Conservation (phyloP, 2,329 filamentous ascomycete genomes). For the Clarireedia monteithiana region DNA sequence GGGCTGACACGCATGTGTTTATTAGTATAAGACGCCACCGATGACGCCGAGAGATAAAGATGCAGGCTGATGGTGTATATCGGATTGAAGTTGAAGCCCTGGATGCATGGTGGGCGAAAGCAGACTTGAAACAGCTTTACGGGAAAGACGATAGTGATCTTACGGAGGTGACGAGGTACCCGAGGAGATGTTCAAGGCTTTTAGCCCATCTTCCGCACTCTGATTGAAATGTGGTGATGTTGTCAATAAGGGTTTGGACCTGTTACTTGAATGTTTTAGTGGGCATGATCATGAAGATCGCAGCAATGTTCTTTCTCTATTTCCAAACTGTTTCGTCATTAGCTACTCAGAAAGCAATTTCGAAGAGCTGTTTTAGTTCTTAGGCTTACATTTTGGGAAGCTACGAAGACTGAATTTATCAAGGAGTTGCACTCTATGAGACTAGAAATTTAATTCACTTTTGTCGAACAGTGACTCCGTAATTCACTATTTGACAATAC, state of each 20-base stretch:
- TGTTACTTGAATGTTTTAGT: background rate
- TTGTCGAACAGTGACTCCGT: too few relatives aligned
- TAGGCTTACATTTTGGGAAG: too few relatives aligned
- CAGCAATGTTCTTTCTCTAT: too few relatives aligned
- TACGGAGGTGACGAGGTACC: background rate
- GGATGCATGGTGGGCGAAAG: background rate
- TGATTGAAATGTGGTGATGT: background rate
- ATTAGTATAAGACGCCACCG: background rate
- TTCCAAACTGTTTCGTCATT: too few relatives aligned
- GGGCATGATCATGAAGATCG: too few relatives aligned
- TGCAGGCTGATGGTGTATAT: background rate
- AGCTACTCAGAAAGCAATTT: too few relatives aligned
- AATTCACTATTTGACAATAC: too few relatives aligned
- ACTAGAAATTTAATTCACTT: too few relatives aligned
- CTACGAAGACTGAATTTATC: too few relatives aligned
- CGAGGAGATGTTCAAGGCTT: background rate
- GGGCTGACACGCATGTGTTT: background rate
- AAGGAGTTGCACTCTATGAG: too few relatives aligned
- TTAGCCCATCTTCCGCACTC: background rate
- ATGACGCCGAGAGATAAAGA: background rate
- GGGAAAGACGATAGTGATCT: background rate
- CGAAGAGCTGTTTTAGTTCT: too few relatives aligned
- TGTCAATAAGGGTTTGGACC: background rate
- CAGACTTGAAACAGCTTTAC: background rate
- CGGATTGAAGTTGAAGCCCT: background rate